A percentile compares a stretch with the other conserved stretches of the same genome.
phyloP scores from a whole-genome alignment of 2,329 filamentous ascomycete genomes.

The Alternaria infectoria region DNA sequence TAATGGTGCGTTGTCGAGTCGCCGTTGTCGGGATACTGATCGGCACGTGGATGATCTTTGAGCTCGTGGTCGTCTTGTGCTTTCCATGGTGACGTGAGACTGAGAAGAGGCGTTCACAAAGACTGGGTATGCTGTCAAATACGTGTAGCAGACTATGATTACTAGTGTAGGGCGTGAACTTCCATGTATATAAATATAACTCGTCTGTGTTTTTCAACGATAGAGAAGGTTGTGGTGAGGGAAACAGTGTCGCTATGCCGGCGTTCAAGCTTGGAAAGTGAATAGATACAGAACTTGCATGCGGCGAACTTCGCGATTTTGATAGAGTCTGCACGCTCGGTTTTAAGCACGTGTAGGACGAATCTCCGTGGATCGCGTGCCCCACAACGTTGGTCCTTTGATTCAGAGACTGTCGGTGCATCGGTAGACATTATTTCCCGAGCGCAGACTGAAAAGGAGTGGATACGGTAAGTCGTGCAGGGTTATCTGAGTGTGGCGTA shows the following conservation, averaged over 20 bases:
- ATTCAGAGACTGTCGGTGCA: neutral
- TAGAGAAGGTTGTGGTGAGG: neutral
- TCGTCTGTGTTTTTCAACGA: neutral
- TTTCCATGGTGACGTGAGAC: constrained; percentile 6
- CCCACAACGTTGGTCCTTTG: neutral
- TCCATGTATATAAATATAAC: neutral
- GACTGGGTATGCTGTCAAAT: neutral
- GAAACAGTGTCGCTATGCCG: neutral
- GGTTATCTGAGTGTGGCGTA: neutral
- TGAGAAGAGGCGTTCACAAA: neutral
- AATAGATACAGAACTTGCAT: neutral
- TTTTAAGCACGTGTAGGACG: constrained; percentile 5
- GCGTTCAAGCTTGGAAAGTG: neutral
- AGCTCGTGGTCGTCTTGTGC: neutral
- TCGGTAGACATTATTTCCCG: constrained; percentile 4
- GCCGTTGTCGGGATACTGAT: constrained; percentile 32
- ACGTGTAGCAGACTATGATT: neutral
- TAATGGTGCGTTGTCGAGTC: constrained; percentile 27
- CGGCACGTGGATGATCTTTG: constrained; percentile 22
- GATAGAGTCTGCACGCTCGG: neutral
- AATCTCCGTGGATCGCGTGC: neutral
- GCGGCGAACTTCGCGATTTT: neutral
- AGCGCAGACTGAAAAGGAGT: neutral
- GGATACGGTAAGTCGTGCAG: neutral
- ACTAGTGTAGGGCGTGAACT: neutral